A percentile compares a stretch with the other conserved stretches of the same genome.
phyloP scores from a whole-genome alignment of 78 protist genomes.

The Protostelium mycophagum region DNA sequence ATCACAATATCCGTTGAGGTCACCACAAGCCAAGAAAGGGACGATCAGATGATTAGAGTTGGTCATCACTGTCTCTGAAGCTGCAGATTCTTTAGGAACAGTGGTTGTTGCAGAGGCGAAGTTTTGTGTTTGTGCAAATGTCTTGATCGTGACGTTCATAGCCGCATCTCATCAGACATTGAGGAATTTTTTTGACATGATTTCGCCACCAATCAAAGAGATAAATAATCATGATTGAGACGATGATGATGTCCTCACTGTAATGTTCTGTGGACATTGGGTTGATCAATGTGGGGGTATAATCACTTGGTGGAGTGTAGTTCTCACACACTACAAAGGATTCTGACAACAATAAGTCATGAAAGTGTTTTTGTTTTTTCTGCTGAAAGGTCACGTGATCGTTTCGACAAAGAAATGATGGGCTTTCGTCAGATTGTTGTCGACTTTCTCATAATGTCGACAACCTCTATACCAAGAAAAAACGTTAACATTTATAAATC shows the following conservation, averaged over 20 bases:
- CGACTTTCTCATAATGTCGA: no score
- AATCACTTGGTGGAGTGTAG: slow-evolving; percentile 76
- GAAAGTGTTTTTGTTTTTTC: no score
- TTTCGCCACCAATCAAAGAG: background rate
- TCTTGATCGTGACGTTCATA: background rate
- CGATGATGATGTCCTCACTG: background rate
- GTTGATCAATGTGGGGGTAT: slow-evolving; percentile 51
- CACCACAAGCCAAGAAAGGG: slow-evolving; percentile 49
- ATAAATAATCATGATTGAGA: background rate
- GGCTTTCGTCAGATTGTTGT: no score
- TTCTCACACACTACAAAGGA: slow-evolving; percentile 71
- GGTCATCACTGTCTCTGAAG: background rate
- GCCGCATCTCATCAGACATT: background rate
- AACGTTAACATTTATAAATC: no score
- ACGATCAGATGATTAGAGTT: slow-evolving; percentile 4
- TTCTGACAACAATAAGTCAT: slow-evolving; percentile 53
- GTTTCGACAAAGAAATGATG: no score
- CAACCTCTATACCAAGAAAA: no score
- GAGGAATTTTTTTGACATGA: slow-evolving; percentile 4
- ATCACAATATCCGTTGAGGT: slow-evolving; percentile 32
- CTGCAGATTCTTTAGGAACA: background rate
- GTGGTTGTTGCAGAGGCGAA: background rate
- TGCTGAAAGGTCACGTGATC: no score
- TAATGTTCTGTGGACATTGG: slow-evolving; percentile 17
- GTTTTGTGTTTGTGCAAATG: background rate